A percentile compares a stretch with the other conserved stretches of the same genome.
Evolutionary conservation across 2,329 filamentous ascomycete genomes (phyloP).

Genomic region (Fusarium oxysporum): DNA sequence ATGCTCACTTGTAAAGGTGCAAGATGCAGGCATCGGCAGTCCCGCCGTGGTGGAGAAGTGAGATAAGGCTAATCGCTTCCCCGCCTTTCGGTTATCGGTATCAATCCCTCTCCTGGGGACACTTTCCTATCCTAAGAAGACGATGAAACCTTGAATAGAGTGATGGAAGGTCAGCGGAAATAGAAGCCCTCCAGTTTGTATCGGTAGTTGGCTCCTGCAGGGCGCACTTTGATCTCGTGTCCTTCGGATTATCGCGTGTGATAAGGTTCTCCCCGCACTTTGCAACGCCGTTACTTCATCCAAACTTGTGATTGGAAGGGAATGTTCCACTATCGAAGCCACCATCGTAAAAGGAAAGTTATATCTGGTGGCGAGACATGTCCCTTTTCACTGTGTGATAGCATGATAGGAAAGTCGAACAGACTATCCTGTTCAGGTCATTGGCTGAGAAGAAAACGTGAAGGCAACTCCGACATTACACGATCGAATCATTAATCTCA

Average conservation of each 20-base stretch:
- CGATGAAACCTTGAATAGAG: too few species aligned
- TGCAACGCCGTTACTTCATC: background rate
- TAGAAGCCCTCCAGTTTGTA: background rate
- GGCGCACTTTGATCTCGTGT: background rate
- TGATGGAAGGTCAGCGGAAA: too few species aligned
- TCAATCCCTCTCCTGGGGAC: slow-evolving; percentile 2
- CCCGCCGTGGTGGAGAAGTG: background rate
- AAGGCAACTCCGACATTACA: background rate
- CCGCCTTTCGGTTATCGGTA: slow-evolving; percentile 18
- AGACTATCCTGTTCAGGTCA: background rate
- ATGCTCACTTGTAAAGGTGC: background rate
- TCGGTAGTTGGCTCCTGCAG: background rate
- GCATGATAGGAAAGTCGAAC: slow-evolving; percentile 4
- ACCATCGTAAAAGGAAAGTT: slow-evolving; percentile 19
- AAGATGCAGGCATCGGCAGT: background rate
- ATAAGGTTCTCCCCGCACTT: slow-evolving; percentile 2
- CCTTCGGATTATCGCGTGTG: background rate
- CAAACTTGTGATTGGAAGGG: background rate
- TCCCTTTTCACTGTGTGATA: background rate
- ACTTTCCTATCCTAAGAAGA: slow-evolving; percentile 15
- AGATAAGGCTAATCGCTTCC: slow-evolving; percentile 13
- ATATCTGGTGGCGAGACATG: slow-evolving; percentile 10
- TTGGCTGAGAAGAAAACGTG: background rate
- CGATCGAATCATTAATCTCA: accelerated
- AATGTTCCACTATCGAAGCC: background rate